Conservation (phyloP, 768 basidiomycete species). For the Pluteus cervinus region DNA sequence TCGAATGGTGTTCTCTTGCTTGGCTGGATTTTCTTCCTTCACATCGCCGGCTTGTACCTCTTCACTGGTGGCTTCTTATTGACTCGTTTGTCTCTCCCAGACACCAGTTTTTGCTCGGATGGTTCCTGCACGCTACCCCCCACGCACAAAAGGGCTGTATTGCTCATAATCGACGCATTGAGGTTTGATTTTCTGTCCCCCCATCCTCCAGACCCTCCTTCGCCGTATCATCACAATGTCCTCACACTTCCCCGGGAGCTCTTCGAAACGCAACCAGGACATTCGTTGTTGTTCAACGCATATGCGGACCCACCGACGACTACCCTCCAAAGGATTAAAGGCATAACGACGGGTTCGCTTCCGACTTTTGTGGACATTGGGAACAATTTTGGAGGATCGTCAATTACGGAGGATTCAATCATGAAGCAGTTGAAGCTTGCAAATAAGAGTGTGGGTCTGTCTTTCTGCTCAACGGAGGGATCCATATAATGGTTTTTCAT, state of each 20-base stretch:
- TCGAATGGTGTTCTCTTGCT: slow-evolving; percentile 31
- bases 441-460: slow-evolving; percentile 50
- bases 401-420: slow-evolving; percentile 84
- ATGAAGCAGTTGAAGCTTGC: slow-evolving; percentile 61
- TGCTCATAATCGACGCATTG: slow-evolving; percentile 88
- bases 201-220: slow-evolving; percentile 52
- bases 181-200: slow-evolving; percentile 91
- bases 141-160: slow-evolving; percentile 73
- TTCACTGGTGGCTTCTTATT: slow-evolving; percentile 92
- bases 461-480: background rate
- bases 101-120: slow-evolving; percentile 38
- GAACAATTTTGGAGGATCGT: slow-evolving; percentile 83
- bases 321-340: slow-evolving; percentile 93
- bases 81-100: slow-evolving; percentile 64
- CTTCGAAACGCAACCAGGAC: slow-evolving; percentile 51
- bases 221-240: slow-evolving; percentile 75
- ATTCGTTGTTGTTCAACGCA: slow-evolving; percentile 84
- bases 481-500: slow-evolving; percentile 10
- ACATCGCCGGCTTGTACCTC: slow-evolving; percentile 76
- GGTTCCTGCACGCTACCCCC: slow-evolving; percentile 42
- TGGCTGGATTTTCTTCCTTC: slow-evolving; percentile 62
- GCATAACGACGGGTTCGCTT: slow-evolving; percentile 88
- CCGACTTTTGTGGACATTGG: slow-evolving; percentile 96
- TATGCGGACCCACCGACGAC: slow-evolving; percentile 94
- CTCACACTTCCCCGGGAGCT: slow-evolving; percentile 75